phyloP scores from a whole-genome alignment of 371 early-diverging fungal species.

The Dichotomocladium elegans region DNA sequence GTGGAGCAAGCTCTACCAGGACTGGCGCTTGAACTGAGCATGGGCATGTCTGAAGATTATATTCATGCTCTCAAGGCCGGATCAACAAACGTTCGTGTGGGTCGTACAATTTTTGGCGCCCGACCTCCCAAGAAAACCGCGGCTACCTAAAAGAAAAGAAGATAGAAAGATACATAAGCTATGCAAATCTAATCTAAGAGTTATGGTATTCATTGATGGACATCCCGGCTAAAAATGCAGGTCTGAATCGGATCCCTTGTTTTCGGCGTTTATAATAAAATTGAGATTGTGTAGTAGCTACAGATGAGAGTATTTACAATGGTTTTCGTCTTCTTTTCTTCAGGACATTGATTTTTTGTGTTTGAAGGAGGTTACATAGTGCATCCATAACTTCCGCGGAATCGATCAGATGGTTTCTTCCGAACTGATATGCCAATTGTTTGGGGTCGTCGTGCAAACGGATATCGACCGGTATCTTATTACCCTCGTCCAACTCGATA shows the following conservation, averaged over 20 bases:
- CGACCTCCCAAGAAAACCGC: conserved; percentile 5
- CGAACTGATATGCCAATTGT: conserved; percentile 7
- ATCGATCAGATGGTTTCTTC: neutral
- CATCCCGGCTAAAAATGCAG: too few species aligned
- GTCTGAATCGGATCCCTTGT: too few species aligned
- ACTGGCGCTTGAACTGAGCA: conserved; percentile 73
- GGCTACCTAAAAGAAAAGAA: conserved; percentile 1
- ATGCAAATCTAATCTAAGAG: too few species aligned
- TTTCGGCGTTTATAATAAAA: too few species aligned
- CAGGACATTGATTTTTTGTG: conserved; percentile 8
- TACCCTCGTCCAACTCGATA: conserved; percentile 10
- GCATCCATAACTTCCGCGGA: conserved; percentile 6
- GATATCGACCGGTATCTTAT: conserved; percentile 11
- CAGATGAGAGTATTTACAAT: conserved; percentile 2
- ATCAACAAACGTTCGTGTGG: conserved; percentile 90
- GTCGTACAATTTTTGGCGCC: conserved; percentile 85
- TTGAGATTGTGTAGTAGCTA: neutral
- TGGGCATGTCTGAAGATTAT: conserved; percentile 98
- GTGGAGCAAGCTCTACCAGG: conserved; percentile 23
- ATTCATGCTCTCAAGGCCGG: conserved; percentile 78
- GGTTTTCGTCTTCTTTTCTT: conserved; percentile 4
- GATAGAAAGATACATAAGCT: neutral
- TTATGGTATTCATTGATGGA: too few species aligned
- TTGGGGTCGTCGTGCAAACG: conserved; percentile 15
- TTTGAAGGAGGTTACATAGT: conserved; percentile 4